Evolutionary conservation across 768 basidiomycete species (phyloP).

Genomic region (Hericium erinaceus): DNA sequence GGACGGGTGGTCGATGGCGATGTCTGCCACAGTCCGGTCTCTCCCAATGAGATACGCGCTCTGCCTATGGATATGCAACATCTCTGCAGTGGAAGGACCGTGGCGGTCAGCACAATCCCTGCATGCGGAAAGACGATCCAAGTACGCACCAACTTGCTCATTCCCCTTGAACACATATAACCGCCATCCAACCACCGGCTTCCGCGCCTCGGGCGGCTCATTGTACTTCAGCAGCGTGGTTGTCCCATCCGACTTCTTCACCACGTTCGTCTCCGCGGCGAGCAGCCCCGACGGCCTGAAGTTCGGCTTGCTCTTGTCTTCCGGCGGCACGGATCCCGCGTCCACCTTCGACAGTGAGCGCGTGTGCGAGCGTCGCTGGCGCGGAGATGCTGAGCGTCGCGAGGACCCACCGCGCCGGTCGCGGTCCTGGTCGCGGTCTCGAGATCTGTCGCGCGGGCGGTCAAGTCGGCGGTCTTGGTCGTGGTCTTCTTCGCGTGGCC

Average conservation of each 20-base stretch:
- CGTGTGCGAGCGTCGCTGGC: not conserved
- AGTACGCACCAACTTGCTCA: conserved; percentile 78
- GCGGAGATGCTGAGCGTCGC: conserved; percentile 58
- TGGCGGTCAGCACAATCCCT: not conserved
- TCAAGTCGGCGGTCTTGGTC: conserved; percentile 27
- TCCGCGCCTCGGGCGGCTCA: conserved; percentile 95
- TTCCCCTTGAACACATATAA: conserved; percentile 95
- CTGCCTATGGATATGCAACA: conserved; percentile 88
- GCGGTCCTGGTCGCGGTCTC: conserved; percentile 24
- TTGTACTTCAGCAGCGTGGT: conserved; percentile 91
- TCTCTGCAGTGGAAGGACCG: conserved; percentile 38
- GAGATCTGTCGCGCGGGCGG: conserved; percentile 27
- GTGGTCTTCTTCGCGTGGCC: conserved; percentile 37
- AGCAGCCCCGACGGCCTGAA: conserved; percentile 83
- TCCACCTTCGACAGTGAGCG: conserved; percentile 19
- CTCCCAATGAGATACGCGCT: conserved; percentile 92
- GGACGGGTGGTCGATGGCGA: conserved; percentile 90
- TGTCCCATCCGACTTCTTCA: conserved; percentile 64
- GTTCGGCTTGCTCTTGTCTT: conserved; percentile 77
- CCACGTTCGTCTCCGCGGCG: conserved; percentile 93
- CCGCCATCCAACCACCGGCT: conserved; percentile 84
- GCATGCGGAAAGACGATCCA: not conserved
- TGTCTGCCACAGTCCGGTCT: conserved; percentile 78
- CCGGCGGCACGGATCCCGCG: conserved; percentile 35
- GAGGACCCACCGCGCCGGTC: conserved; percentile 23